Evolutionary conservation across 495 filamentous ascomycete genomes (phyloP).

Genomic region (Chaetomium cochliodes): DNA sequence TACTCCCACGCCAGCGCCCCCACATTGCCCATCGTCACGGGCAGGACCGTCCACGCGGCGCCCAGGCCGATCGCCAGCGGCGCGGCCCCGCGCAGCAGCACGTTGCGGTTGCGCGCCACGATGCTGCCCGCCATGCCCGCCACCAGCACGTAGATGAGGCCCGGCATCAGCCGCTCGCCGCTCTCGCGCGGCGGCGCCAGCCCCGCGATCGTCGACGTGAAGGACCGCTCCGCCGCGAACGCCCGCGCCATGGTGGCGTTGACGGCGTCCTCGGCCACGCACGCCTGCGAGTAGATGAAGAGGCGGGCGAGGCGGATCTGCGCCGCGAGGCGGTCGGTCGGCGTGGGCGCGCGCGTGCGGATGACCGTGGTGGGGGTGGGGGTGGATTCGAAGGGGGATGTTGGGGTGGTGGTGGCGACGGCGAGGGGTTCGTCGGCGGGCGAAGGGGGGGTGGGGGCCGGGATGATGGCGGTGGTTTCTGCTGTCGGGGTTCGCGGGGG

Average conservation of each 20-base stretch:
- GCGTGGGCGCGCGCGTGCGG: constrained; percentile 62
- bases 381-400: constrained; percentile 25
- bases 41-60: constrained; percentile 71
- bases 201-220: constrained; percentile 81
- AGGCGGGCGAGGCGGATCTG: constrained; percentile 79
- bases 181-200: constrained; percentile 80
- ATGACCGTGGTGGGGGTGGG: constrained; percentile 33
- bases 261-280: constrained; percentile 69
- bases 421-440: constrained; percentile 5
- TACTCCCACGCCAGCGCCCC: constrained; percentile 80
- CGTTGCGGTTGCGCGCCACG: constrained; percentile 76
- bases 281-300: constrained; percentile 71
- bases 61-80: constrained; percentile 71
- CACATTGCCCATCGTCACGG: constrained; percentile 81
- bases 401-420: constrained; percentile 17
- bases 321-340: constrained; percentile 84
- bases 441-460: neutral
- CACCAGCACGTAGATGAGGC: constrained; percentile 84
- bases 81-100: constrained; percentile 69
- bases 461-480: constrained; percentile 25
- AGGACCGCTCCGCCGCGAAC: constrained; percentile 75
- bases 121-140: constrained; percentile 91
- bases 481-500: constrained; percentile 36
- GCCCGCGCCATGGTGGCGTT: constrained; percentile 71
- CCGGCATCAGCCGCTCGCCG: constrained; percentile 81